Evolutionary conservation across 306 rosid genomes (phyloP).

Genomic region (Corylus avellana): DNA sequence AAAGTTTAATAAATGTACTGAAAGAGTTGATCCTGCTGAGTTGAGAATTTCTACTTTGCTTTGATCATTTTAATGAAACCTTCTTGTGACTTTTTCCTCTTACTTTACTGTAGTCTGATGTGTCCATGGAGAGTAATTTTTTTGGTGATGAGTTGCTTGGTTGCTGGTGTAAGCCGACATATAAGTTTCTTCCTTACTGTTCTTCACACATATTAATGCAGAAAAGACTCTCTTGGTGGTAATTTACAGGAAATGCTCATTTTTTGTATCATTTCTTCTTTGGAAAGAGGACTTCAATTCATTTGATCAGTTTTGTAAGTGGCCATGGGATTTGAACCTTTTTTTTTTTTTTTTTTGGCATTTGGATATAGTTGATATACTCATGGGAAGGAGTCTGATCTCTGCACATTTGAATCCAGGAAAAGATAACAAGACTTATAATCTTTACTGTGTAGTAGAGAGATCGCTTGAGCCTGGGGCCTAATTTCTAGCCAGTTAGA

Average conservation of each 20-base stretch:
- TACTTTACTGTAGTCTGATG: background rate
- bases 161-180: background rate
- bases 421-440: no score
- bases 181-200: background rate
- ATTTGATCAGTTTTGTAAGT: background rate
- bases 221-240: background rate
- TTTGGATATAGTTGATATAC: background rate
- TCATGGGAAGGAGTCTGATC: no score
- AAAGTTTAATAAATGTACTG: background rate
- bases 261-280: background rate
- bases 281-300: background rate
- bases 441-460: no score
- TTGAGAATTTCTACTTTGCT: background rate
- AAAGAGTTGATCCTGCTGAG: background rate
- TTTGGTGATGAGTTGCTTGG: background rate
- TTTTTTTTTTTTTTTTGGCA: no score
- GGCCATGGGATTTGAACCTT: background rate
- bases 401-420: no score
- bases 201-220: background rate
- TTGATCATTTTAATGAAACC: background rate
- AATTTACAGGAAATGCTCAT: background rate
- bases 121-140: background rate
- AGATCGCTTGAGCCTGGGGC: no score
- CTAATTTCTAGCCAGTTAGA: no score
- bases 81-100: background rate